Evolutionary conservation across 768 basidiomycete genomes (phyloP).

Genomic region (Rhizopogon vulgaris): DNA sequence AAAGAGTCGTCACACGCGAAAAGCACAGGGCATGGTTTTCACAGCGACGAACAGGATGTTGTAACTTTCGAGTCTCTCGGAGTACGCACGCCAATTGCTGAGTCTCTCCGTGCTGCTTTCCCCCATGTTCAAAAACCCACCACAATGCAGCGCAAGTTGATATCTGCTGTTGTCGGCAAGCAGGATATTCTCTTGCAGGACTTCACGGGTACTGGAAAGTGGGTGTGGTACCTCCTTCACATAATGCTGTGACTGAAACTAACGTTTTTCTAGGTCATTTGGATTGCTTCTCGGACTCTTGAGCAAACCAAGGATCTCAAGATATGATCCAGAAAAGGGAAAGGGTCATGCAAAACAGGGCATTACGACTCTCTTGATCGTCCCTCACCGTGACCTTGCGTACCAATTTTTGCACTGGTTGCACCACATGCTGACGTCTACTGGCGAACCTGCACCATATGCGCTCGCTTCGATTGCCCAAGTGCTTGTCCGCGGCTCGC

Average conservation of each 20-base stretch:
- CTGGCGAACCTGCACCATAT: conserved; percentile 23
- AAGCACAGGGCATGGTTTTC: conserved; percentile 1
- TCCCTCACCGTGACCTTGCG: conserved; percentile 70
- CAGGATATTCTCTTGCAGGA: conserved; percentile 65
- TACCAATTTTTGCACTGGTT: conserved; percentile 66
- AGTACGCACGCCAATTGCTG: conserved; percentile 40
- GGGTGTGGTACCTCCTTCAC: conserved; percentile 19
- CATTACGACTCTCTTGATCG: conserved; percentile 55
- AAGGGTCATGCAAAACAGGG: conserved; percentile 18
- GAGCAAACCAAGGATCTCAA: conserved; percentile 40
- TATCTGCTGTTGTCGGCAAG: conserved; percentile 50
- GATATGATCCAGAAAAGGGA: conserved; percentile 10
- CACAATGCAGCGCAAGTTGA: conserved; percentile 49
- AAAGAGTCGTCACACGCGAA: background rate
- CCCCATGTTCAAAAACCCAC: conserved; percentile 57
- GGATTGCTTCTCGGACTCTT: conserved; percentile 62
- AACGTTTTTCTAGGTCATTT: conserved; percentile 49
- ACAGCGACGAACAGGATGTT: conserved; percentile 1
- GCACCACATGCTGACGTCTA: conserved; percentile 36
- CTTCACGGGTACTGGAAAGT: conserved; percentile 79
- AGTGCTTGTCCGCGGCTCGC: conserved; percentile 51
- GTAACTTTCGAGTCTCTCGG: conserved; percentile 47
- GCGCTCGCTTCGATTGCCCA: conserved; percentile 45
- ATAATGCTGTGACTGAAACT: background rate
- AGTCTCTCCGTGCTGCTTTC: conserved; percentile 52